Evolutionary conservation across 768 basidiomycete genomes (phyloP).

Genomic region (Termitomyces sp.): DNA sequence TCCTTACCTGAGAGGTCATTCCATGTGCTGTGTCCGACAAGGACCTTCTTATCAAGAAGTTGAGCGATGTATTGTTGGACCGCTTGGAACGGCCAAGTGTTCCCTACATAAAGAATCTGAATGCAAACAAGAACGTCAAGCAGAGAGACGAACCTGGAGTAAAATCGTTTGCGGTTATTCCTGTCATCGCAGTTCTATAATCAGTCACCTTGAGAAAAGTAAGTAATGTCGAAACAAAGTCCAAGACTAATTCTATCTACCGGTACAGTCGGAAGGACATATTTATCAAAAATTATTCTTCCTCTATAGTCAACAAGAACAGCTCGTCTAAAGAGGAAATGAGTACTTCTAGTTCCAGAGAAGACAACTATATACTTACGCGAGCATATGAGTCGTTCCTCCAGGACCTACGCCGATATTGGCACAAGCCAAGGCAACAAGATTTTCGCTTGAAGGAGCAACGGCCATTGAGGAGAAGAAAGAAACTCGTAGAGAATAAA

Average conservation of each 20-base stretch:
- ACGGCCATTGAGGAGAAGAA: constrained; percentile 29
- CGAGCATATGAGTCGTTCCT: constrained; percentile 78
- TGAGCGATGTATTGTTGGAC: constrained; percentile 67
- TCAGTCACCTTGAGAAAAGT: constrained; percentile 52
- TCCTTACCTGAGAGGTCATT: constrained; percentile 70
- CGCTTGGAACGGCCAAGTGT: constrained; percentile 52
- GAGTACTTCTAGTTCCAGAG: not conserved
- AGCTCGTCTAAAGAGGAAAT: constrained; percentile 30
- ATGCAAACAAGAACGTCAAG: not conserved
- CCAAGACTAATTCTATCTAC: constrained; percentile 19
- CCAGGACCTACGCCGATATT: constrained; percentile 81
- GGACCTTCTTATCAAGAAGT: constrained; percentile 63
- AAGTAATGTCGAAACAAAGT: not conserved
- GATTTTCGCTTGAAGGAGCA: constrained; percentile 36
- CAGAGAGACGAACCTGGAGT: constrained; percentile 29
- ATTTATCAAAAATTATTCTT: constrained; percentile 56
- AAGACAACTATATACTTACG: constrained; percentile 43
- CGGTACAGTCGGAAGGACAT: constrained; percentile 59
- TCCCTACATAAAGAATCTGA: constrained; percentile 28
- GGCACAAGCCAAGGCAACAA: constrained; percentile 59
- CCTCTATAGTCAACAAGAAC: constrained; percentile 59
- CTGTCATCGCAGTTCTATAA: constrained; percentile 66
- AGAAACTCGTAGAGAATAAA: constrained; percentile 5
- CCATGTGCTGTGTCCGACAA: constrained; percentile 80
- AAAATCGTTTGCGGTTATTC: constrained; percentile 40